Conservation (phyloP, 306 rosid genomes). For the Mimosa bimucronata region DNA sequence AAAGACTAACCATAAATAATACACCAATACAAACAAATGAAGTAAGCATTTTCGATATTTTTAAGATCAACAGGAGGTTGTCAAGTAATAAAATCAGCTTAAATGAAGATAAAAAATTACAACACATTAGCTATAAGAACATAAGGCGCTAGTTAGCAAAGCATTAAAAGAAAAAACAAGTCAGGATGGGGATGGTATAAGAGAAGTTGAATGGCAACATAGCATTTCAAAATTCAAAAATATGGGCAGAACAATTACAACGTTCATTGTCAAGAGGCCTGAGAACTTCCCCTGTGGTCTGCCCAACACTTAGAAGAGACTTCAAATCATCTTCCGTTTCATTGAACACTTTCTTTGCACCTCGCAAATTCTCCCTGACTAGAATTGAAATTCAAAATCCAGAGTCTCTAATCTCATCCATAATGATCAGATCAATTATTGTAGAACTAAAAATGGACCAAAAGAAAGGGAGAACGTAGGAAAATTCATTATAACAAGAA, state of each 20-base stretch:
- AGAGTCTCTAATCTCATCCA: slow-evolving; percentile 28
- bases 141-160: background rate
- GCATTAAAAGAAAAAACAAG: background rate
- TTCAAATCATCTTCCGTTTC: slow-evolving; percentile 98
- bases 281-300: slow-evolving; percentile 94
- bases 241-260: slow-evolving; percentile 48
- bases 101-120: slow-evolving; percentile 7
- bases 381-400: slow-evolving; percentile 40
- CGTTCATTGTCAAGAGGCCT: slow-evolving; percentile 96
- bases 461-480: background rate
- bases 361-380: slow-evolving; percentile 83
- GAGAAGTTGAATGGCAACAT: slow-evolving; percentile 12
- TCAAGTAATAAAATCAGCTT: background rate
- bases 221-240: slow-evolving; percentile 6
- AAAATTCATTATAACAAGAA: slow-evolving; percentile 1
- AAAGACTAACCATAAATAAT: background rate
- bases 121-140: background rate
- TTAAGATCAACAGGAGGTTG: background rate
- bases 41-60: background rate
- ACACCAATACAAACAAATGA: background rate
- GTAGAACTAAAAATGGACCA: background rate
- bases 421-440: background rate
- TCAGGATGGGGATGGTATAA: background rate
- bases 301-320: slow-evolving; percentile 96
- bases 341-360: slow-evolving; percentile 80